These are phyloP conservation scores for Paragyromitra xinjiangensis DNA, from an alignment of 495 filamentous ascomycete species.

Conservation along the genomic window DNA sequence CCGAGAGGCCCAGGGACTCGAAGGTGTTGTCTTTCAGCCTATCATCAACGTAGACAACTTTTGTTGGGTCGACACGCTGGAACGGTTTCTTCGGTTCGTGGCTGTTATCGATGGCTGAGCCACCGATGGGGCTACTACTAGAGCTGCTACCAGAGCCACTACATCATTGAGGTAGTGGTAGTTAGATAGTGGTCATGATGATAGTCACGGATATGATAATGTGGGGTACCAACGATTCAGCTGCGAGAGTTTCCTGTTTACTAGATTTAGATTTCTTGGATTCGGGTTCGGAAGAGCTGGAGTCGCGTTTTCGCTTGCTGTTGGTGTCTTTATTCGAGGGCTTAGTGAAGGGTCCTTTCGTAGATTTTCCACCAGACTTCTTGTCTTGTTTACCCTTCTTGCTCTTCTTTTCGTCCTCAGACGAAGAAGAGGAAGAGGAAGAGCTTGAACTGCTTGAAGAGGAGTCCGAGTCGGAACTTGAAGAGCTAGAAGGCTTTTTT, in stretches of 20 bases:
- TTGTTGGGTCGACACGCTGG: slow-evolving; percentile 69
- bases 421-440: slow-evolving; percentile 60
- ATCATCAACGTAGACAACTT: slow-evolving; percentile 67
- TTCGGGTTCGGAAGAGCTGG: slow-evolving; percentile 62
- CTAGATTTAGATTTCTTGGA: slow-evolving; percentile 55
- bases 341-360: slow-evolving; percentile 11
- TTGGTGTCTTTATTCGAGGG: slow-evolving; percentile 58
- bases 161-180: slow-evolving; percentile 35
- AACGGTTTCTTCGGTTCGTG: slow-evolving; percentile 71
- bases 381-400: slow-evolving; percentile 43
- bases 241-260: slow-evolving; percentile 48
- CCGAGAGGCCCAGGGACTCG: slow-evolving; percentile 61
- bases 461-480: slow-evolving; percentile 61
- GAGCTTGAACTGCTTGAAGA: slow-evolving; percentile 55
- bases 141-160: slow-evolving; percentile 58
- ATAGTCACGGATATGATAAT: slow-evolving; percentile 18
- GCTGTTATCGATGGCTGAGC: slow-evolving; percentile 57
- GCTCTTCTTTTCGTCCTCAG: slow-evolving; percentile 47
- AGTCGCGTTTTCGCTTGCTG: slow-evolving; percentile 60
- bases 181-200: slow-evolving; percentile 37
- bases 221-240: slow-evolving; percentile 27
- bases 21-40: slow-evolving; percentile 54
- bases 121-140: slow-evolving; percentile 59
- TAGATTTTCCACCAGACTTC: slow-evolving; percentile 18
- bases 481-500: neutral